A percentile compares a stretch with the other conserved stretches of the same genome.
phyloP scores from a whole-genome alignment of 1,139 yeast genomes.

The Kodamaea ohmeri region DNA sequence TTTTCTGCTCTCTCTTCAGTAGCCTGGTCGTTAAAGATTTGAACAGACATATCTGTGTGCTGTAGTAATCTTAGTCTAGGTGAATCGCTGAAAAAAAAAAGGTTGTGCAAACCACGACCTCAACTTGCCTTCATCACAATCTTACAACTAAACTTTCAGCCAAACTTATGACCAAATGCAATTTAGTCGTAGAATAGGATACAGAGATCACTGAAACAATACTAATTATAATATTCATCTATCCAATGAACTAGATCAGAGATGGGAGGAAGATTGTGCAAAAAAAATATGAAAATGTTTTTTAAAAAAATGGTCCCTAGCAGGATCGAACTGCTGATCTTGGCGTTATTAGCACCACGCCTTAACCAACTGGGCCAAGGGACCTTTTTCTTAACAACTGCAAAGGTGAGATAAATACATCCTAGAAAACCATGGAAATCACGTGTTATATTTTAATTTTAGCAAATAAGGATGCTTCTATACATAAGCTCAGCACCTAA shows the following conservation, averaged over 20 bases:
- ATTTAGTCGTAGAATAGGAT: too few relatives aligned
- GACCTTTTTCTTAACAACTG: slow-evolving; percentile 18
- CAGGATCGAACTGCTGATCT: slow-evolving; percentile 64
- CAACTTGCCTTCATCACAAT: too few relatives aligned
- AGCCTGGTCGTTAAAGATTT: slow-evolving; percentile 95
- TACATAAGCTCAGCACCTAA: neutral
- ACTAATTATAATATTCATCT: too few relatives aligned
- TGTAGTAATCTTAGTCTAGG: slow-evolving; percentile 1
- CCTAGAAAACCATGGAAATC: too few relatives aligned
- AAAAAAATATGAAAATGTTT: too few relatives aligned
- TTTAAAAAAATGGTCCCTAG: slow-evolving; percentile 61
- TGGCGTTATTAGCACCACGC: slow-evolving; percentile 30
- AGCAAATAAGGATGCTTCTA: neutral
- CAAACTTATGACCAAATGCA: too few relatives aligned
- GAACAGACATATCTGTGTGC: slow-evolving; percentile 57
- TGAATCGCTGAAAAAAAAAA: slow-evolving; percentile 8
- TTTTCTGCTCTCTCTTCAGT: slow-evolving; percentile 97
- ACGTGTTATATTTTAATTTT: neutral
- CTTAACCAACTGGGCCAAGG: slow-evolving; percentile 43
- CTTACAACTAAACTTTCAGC: too few relatives aligned
- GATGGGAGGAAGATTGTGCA: too few relatives aligned
- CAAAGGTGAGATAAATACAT: neutral
- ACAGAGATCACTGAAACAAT: too few relatives aligned
- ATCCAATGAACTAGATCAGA: too few relatives aligned
- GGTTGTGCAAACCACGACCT: slow-evolving; percentile 7